phyloP scores from a whole-genome alignment of 805 yeast genomes.

The Wickerhamiella alocasiicola region DNA sequence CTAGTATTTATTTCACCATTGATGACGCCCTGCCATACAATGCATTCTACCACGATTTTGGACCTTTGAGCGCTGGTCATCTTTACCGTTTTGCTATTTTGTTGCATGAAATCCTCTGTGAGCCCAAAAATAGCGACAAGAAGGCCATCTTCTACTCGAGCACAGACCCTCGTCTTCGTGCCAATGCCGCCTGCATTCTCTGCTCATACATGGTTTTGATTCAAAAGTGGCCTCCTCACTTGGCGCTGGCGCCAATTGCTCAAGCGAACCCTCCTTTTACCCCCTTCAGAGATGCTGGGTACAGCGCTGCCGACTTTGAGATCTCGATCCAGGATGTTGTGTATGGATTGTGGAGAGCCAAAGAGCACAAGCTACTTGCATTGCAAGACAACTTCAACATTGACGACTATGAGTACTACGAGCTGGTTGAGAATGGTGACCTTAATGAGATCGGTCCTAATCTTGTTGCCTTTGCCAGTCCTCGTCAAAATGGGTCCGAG shows the following conservation, averaged over 20 bases:
- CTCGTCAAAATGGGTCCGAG: conserved; percentile 36
- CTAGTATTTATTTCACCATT: conserved; percentile 74
- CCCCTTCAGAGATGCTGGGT: conserved; percentile 96
- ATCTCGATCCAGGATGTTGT: conserved; percentile 89
- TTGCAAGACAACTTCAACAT: conserved; percentile 64
- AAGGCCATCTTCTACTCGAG: conserved; percentile 86
- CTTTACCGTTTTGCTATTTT: conserved; percentile 90
- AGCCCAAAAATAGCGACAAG: conserved; percentile 67
- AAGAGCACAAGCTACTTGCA: conserved; percentile 80
- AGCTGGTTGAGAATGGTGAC: conserved; percentile 94
- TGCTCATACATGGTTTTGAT: conserved; percentile 91
- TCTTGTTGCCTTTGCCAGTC: conserved; percentile 96
- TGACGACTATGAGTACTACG: conserved; percentile 90
- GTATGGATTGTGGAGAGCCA: conserved; percentile 96
- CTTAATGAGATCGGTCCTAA: conserved; percentile 84
- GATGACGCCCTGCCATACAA: conserved; percentile 89
- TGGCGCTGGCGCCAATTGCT: conserved; percentile 85
- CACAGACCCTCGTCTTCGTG: conserved; percentile 64
- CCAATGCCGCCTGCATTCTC: conserved; percentile 88
- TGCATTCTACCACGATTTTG: conserved; percentile 92
- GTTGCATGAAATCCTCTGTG: conserved; percentile 81
- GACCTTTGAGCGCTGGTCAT: conserved; percentile 89
- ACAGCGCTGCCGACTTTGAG: conserved; percentile 88
- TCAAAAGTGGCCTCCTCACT: conserved; percentile 97
- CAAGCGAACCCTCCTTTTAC: conserved; percentile 88